A percentile compares a stretch with the other conserved stretches of the same genome.
Evolutionary conservation across 495 filamentous ascomycete species (phyloP).

Genomic region (Astrocystis sublimbata): DNA sequence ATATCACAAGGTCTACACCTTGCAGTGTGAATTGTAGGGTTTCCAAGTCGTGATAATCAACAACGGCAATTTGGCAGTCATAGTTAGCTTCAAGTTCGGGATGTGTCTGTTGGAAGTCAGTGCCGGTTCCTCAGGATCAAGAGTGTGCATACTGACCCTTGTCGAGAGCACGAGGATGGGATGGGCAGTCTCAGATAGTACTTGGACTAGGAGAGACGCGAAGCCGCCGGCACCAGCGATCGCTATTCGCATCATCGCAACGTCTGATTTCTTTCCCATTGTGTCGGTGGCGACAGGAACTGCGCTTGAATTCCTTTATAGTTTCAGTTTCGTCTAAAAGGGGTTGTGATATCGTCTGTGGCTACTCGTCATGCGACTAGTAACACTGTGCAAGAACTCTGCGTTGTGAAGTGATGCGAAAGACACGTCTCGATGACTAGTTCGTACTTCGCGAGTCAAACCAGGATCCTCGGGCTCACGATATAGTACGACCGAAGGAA

Average conservation of each 20-base stretch:
- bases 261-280: constrained; percentile 39
- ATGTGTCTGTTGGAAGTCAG: constrained; percentile 34
- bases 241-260: constrained; percentile 66
- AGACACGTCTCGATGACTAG: constrained; percentile 24
- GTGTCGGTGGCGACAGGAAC: constrained; percentile 22
- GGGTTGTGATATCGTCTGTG: background rate
- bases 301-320: background rate
- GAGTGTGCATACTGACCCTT: constrained; percentile 45
- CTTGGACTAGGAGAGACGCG: constrained; percentile 62
- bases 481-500: constrained; percentile 18
- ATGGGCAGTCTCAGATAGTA: constrained; percentile 60
- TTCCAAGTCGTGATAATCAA: constrained; percentile 60
- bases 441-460: constrained; percentile 29
- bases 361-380: constrained; percentile 2
- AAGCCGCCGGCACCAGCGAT: constrained; percentile 72
- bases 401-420: constrained; percentile 26
- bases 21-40: constrained; percentile 62
- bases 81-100: constrained; percentile 44
- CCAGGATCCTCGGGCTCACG: constrained; percentile 28
- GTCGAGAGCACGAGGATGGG: constrained; percentile 68
- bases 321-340: background rate
- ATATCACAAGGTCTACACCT: constrained; percentile 74
- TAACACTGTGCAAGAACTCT: constrained; percentile 21
- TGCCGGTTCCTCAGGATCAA: constrained; percentile 25
- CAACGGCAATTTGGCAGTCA: constrained; percentile 61